Base-by-base conservation (phyloP, 352 stramenopile genomes). In the Elongisporangium undulatum region DNA sequence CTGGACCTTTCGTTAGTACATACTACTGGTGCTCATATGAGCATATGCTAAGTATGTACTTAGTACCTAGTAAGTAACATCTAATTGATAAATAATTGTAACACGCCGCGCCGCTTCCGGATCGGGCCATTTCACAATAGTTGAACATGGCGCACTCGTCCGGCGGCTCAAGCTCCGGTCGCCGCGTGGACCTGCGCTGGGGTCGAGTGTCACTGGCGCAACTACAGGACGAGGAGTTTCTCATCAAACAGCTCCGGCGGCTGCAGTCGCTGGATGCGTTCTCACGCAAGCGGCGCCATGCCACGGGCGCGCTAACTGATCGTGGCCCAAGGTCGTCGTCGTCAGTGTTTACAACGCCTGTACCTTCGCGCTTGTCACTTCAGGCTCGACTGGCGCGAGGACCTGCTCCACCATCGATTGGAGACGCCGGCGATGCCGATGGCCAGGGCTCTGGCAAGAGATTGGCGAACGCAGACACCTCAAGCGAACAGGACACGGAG, bases 181-280 rank as follows among this genome's bases (percentile, higher is more conserved):
- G 61, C 2, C 78, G 84, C n/a, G 58, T 70, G 20, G 82, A 92
- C 61, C 49, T 82, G 59, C 79, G 80, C 8, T 94, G 84, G 84
- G 66, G 72, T n/a, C 72, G 79, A n/a, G 61, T 94, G 20, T 64
- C 66, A 8, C 72, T 89, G 48, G 78, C 75, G 4, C 82, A 90
- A 53, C 68, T 92, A 26, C 64, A 66, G 20, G 75, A 92, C 51
- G 79, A 88, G 21, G 78, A 82, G 49, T 94, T 92, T 24, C 63
- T 94, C 29, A 67, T 61, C 23, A 86, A 89, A 55, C 80, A 94
- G 56, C 53, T 86, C 48, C 74, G 77, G 39, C 80, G 80, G 3
- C 69, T 87, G 52, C 79, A 92, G 61, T 74, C 63, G 20, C 61
- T 78, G 34, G 34, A 45, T 17, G 34, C 34, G 34, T 45, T 45